Evolutionary conservation across 768 basidiomycete genomes (phyloP), one percentile per base, ranked within the genome.

Genomic region (Rhodocollybia butyracea): DNA sequence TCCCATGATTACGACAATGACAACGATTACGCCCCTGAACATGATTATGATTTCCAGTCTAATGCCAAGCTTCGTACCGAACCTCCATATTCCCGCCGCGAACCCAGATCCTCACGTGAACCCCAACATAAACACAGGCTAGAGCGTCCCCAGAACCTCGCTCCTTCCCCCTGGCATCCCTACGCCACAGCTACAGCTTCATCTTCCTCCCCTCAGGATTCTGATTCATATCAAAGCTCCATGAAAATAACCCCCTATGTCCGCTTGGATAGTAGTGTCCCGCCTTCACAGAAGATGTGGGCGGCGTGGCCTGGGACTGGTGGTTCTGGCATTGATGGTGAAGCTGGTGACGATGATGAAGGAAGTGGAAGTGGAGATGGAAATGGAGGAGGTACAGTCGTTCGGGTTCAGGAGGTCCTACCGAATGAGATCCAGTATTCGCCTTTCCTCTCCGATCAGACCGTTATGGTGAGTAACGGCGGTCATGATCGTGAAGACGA

Each of bases 201-300:
- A 26, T 50, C 43, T 24, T 39, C 40, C n/a, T n/a, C n/a, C n/a
- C n/a, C n/a, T n/a, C n/a, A n/a, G n/a, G n/a, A n/a, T 19, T 56
- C 71, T 19, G 73, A 74, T 41, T 70, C 71, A 22, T 75, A 74
- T 55, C 60, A 68, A 32, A 63, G 65, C 13, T 65, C 68, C 27
- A 64, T 65, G 30, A 68, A 65, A 31, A 63, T 76, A 39, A 57
- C 72, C 19, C 67, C 68, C 1, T 70, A 69, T 34, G 58, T 58
- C 24, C 67, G 73, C 3, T 61, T 66, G 2, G 73, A 78, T 34
- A 75, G 71, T 43, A 62, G 68, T 43, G 65, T 75, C n/a, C 74
- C 77, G 8, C 63, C 73, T n/a, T 61, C 67, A 17, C 67, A 72
- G 21, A 80, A 75, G 63, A 79, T 81, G 77, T 81, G 80, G 80